Conservation (phyloP, 2,329 filamentous ascomycete genomes). For the Fusarium redolens region DNA sequence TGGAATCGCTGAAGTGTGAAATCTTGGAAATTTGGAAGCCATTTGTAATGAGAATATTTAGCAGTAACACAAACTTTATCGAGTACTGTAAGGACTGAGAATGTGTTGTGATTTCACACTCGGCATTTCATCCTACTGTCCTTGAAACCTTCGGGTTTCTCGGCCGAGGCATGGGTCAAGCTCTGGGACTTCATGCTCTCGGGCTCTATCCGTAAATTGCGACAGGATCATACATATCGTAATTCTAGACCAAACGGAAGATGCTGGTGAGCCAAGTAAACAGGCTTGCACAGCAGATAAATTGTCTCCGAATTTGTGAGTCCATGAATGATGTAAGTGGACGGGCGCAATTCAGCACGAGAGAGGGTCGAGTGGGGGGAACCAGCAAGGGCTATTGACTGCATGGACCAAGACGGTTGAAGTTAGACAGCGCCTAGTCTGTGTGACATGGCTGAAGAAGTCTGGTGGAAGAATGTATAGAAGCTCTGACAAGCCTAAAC, state of each 20-base stretch:
- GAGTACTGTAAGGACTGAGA: not conserved
- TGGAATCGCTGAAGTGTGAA: constrained; percentile 9
- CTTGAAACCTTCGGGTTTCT: not conserved
- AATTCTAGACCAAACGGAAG: constrained; percentile 23
- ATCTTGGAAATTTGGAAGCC: constrained; percentile 11
- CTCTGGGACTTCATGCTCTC: constrained; percentile 13
- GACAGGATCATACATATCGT: constrained; percentile 17
- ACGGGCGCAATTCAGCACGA: constrained; percentile 34
- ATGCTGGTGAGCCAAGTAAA: constrained; percentile 18
- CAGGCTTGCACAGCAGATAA: constrained; percentile 17
- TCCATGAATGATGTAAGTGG: constrained; percentile 46
- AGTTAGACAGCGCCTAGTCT: constrained; percentile 23
- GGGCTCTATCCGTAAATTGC: constrained; percentile 18
- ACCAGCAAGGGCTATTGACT: constrained; percentile 28
- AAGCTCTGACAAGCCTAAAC: constrained; percentile 32
- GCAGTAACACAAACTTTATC: not conserved
- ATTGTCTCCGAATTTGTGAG: constrained; percentile 31
- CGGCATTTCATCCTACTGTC: not conserved
- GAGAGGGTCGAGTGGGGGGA: constrained; percentile 37
- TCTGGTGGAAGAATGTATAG: constrained; percentile 45
- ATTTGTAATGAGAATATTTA: constrained; percentile 1
- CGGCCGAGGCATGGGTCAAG: constrained; percentile 3
- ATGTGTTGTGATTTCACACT: not conserved
- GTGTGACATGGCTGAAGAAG: constrained; percentile 31
- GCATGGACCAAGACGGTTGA: constrained; percentile 14